Base-by-base conservation (phyloP, 805 yeast species). In the Barnettozyma sp. region DNA sequence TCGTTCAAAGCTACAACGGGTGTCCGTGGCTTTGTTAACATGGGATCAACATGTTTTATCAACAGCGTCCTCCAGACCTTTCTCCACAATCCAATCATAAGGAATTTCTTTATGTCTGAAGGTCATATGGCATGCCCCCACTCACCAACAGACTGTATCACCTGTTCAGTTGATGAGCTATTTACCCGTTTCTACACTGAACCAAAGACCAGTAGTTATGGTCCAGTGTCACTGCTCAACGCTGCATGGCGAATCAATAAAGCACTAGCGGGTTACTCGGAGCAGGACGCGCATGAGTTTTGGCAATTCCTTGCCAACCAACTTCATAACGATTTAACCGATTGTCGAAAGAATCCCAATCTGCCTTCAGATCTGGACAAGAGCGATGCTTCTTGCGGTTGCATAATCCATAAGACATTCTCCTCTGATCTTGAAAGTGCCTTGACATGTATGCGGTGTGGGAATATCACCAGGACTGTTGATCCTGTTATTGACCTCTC, bases 221-320 rank as follows among this genome's bases (percentile, higher is more conserved):
- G 97, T 0, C 81, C 92, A 43, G 78, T 92, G 2, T 73, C 82
- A 34, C 59, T 92, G 31, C 66, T 92, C 33, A 70, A 75, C n/a
- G 84, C 95, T 10, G 80, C 95, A 1, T 87, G 96, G 90, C 79
- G 78, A 49, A 78, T 80, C 31, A 83, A 85, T 48, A 74, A 82
- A 45, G 73, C 86, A 22, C 70, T 92, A 40, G 95, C 97, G 0
- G 99, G 99, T 2, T 88, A 88, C 47, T 82, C 92, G 23, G 97
- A 92, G 59, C 99, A 92, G 59, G 99, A 92, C 56, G 97, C 98
- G 0, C 99, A 92, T 60, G 99, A 92, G 59, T 92, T 90, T 59
- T 81, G 94, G 81, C 97, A 92, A 55, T 88, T 90, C 55, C 53
- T 90, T 20, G 66, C 90, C 25, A 83, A 90, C 58, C 94, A 87